Evolutionary conservation across 208 protist species (phyloP), one percentile per base, ranked within the genome.

Genomic region (Leptomonas pyrrhocoris): DNA sequence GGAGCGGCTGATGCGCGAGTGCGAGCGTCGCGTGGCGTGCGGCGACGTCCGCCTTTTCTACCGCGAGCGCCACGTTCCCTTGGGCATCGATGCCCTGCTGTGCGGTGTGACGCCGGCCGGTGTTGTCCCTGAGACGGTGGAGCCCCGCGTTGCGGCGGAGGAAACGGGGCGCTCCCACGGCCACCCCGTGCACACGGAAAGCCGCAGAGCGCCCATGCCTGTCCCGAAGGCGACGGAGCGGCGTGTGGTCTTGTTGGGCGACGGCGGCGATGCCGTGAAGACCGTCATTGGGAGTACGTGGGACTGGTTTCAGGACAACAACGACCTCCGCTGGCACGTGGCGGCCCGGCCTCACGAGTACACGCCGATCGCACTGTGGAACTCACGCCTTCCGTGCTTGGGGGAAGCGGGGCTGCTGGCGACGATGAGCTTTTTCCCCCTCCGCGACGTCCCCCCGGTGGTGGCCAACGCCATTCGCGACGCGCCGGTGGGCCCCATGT

Each of bases 1-100:
- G 40, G 58, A 30, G 59, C 68, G 68, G 58, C 68, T 74, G 68
- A 38, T 74, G 68, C 57, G 27, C 25, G 68, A 73, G 49, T 73
- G 68, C 49, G 48, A 40, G 57, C 43, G n/a, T 19, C 58, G 57
- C 49, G 42, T 74, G 49, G n/a, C n/a, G 48, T 18, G 0, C 18
- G 25, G 58, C 18, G 43, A 50, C 16, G 53, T 40, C 19, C 36
- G 54, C 16, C 50, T 6, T 1, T 53, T 67, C 21, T 67, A 40
- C 50, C 27, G 31, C 8, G 30, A 25, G 49, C 68, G 49, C 8
- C 1, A 19, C 6, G 48, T 38, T 9, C 68, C 68, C 4, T 49
- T 66, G 2, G 58, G 68, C 36, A 43, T 74, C 38, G 67, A 74
- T 40, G 31, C 38, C 4, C 25, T 64, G 13, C 58, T 64, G n/a